These are phyloP conservation scores for Fraxinus americana DNA, from an alignment of 257 asterid genomes.

Conservation along the genomic window DNA sequence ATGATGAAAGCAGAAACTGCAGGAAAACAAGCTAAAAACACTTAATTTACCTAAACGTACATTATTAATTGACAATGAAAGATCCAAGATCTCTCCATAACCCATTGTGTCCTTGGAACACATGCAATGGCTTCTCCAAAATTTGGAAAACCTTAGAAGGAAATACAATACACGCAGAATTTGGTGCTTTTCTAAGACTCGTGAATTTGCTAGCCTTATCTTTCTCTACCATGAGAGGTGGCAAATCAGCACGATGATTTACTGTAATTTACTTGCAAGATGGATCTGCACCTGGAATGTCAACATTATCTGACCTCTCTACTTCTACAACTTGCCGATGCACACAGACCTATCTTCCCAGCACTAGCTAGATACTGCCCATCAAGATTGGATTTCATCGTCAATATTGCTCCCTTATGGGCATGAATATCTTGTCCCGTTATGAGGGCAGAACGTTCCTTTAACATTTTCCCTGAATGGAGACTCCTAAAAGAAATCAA, in stretches of 20 bases:
- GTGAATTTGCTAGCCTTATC: slow-evolving; percentile 42
- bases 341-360: slow-evolving; percentile 78
- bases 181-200: slow-evolving; percentile 51
- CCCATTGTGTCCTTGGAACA: slow-evolving; percentile 67
- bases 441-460: slow-evolving; percentile 84
- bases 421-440: slow-evolving; percentile 78
- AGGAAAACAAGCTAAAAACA: slow-evolving; percentile 18
- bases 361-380: slow-evolving; percentile 58
- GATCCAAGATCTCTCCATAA: slow-evolving; percentile 59
- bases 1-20: slow-evolving; percentile 81
- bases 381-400: too few species aligned
- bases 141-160: slow-evolving; percentile 34
- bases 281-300: slow-evolving; percentile 71
- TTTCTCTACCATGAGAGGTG: slow-evolving; percentile 55
- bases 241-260: slow-evolving; percentile 65
- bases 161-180: slow-evolving; percentile 72
- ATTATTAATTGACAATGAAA: slow-evolving; percentile 79
- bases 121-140: slow-evolving; percentile 72
- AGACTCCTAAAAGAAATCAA: slow-evolving; percentile 37
- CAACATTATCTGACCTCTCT: slow-evolving; percentile 56
- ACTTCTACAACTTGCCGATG: slow-evolving; percentile 83
- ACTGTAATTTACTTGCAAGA: slow-evolving; percentile 79
- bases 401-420: slow-evolving; percentile 69
- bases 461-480: slow-evolving; percentile 46
- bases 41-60: slow-evolving; percentile 42